Evolutionary conservation across 108 stramenopile species (phyloP).

Genomic region (Parietichytrium sp.): DNA sequence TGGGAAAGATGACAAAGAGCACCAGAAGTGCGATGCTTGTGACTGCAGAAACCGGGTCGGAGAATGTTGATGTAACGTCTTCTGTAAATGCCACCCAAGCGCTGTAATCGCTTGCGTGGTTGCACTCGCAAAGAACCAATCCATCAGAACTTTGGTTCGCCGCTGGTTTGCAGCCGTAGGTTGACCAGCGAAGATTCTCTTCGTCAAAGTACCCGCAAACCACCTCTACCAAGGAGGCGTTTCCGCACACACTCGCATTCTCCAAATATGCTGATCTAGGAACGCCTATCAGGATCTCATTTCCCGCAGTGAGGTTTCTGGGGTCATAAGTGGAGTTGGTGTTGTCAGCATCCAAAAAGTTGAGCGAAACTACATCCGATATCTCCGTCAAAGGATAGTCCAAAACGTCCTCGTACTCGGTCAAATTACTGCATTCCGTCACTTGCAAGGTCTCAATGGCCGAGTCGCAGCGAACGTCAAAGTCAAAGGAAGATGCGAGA

Average conservation of each 20-base stretch:
- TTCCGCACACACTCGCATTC: background rate
- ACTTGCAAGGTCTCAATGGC: too few relatives aligned
- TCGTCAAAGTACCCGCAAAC: constrained; percentile 8
- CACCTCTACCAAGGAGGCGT: too few relatives aligned
- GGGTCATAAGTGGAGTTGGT: background rate
- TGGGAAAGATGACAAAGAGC: background rate
- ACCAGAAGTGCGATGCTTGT: background rate
- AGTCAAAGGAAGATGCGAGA: background rate
- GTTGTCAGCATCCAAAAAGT: background rate
- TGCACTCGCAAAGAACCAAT: background rate
- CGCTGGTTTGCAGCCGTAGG: background rate
- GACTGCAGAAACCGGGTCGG: constrained; percentile 1
- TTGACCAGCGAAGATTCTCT: background rate
- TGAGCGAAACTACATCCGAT: background rate
- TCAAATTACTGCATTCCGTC: too few relatives aligned
- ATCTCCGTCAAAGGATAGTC: background rate
- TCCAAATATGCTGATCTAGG: background rate
- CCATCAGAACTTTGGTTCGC: constrained; percentile 15
- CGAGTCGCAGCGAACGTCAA: constrained; percentile 21
- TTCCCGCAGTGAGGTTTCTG: background rate
- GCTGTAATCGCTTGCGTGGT: background rate
- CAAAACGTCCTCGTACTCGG: too few relatives aligned
- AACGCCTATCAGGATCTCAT: background rate
- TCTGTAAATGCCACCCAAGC: constrained; percentile 2
- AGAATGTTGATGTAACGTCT: background rate